These are phyloP conservation scores for Sporodiniella umbellata DNA, from an alignment of 371 early-diverging fungal genomes.

Conservation along the genomic window DNA sequence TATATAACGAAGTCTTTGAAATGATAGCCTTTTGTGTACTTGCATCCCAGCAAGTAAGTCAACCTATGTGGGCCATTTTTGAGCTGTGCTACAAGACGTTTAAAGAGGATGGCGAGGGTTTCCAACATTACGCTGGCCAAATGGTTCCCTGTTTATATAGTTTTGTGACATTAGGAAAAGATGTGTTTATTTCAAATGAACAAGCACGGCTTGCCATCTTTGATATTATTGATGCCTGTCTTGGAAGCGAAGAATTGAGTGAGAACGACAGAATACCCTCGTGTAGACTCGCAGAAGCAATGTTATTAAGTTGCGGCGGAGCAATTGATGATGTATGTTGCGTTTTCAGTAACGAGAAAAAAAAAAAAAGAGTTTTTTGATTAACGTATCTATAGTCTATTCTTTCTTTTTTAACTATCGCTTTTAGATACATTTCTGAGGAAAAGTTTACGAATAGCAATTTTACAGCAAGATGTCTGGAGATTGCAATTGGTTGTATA, in stretches of 20 bases:
- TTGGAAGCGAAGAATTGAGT: conserved; percentile 65
- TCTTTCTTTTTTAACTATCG: conserved; percentile 63
- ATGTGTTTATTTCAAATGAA: conserved; percentile 58
- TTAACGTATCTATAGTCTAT: conserved; percentile 40
- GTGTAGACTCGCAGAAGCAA: conserved; percentile 75
- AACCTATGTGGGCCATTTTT: conserved; percentile 82
- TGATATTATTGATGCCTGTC: conserved; percentile 70
- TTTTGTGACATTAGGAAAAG: conserved; percentile 81
- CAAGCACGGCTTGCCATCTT: conserved; percentile 61
- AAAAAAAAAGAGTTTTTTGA: neutral
- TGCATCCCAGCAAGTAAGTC: conserved; percentile 77
- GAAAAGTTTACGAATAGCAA: conserved; percentile 54
- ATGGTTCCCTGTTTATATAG: conserved; percentile 87
- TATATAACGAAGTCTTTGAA: conserved; percentile 87
- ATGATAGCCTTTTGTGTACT: conserved; percentile 84
- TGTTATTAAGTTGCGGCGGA: conserved; percentile 78
- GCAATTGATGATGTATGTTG: conserved; percentile 57
- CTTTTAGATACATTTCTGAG: conserved; percentile 61
- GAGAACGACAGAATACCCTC: conserved; percentile 74
- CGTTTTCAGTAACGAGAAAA: too few species aligned
- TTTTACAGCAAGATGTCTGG: conserved; percentile 59
- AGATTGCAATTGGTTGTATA: conserved; percentile 74
- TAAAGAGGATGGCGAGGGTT: conserved; percentile 72
- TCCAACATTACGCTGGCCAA: conserved; percentile 65
- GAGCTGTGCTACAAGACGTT: conserved; percentile 70